Base-by-base conservation (phyloP, 805 yeast genomes). In the Ogataea pilisensis region DNA sequence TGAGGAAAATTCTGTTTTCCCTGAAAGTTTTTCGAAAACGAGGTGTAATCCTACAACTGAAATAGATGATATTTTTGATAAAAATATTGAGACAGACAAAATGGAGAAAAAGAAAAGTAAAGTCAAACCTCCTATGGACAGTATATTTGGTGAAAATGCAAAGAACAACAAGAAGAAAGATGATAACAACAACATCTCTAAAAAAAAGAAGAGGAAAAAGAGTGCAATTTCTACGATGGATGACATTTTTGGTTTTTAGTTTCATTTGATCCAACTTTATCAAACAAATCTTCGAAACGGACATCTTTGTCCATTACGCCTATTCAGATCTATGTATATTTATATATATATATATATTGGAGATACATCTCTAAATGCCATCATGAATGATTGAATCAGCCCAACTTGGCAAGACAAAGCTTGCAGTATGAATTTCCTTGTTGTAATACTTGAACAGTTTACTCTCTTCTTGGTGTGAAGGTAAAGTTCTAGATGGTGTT, bases 341-440 rank as follows among this genome's bases (percentile, higher is more conserved):
- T 31, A 11, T 31, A 31, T 31, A 16, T 14, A 31, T n/a, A n/a
- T n/a, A n/a, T n/a, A n/a, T n/a, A n/a, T n/a, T n/a, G n/a, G n/a
- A n/a, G 14, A 5, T 12, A 27, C 18, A 6, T 28, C 25, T 18
- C 19, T 34, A 25, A 27, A 26, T 44, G 20, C 39, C 31, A 17
- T 45, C 49, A 40, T 56, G 50, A 26, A 61, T 44, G 16, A 54
- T 43, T 11, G 44, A 39, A 22, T 58, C 51, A 72, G 95, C 98
- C 82, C 91, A 91, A 50, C 80, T 89, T 54, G 98, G 99, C 62
- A 93, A 74, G 44, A 89, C 85, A 57, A 89, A 91, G 16, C 96
- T 77, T 35, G 97, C 95, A 60, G 72, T 75, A 67, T 91, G 99
- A 51, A 93, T 82, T 55, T 74, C 75, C 58, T 78, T 76, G 66